phyloP scores from a whole-genome alignment of 1,139 yeast genomes.

The Lodderomyces metapsilosis region DNA sequence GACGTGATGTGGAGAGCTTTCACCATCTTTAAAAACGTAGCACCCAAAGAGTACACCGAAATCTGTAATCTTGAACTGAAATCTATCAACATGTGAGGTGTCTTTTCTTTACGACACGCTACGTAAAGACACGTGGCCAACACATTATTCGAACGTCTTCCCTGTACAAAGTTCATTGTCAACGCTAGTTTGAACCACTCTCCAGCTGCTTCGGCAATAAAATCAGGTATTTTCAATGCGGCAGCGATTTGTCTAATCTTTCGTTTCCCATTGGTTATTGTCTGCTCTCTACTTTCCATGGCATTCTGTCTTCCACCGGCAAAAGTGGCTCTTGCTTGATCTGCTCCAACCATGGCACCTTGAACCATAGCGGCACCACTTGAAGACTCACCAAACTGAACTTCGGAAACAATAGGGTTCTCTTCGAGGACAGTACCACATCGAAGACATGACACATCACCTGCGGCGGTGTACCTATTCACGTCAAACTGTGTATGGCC shows the following conservation, averaged over 20 bases:
- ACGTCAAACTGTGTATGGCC: constrained; percentile 32
- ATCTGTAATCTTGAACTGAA: constrained; percentile 87
- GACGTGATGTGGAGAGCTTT: constrained; percentile 71
- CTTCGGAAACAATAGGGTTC: constrained; percentile 92
- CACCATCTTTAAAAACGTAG: constrained; percentile 89
- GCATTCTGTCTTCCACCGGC: constrained; percentile 64
- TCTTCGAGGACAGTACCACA: constrained; percentile 92
- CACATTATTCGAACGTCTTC: constrained; percentile 91
- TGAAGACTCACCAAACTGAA: constrained; percentile 88
- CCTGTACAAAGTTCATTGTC: constrained; percentile 87
- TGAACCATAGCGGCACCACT: constrained; percentile 95
- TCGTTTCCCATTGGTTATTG: constrained; percentile 75
- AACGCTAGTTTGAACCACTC: constrained; percentile 88
- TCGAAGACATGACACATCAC: constrained; percentile 71
- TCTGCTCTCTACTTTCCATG: constrained; percentile 84
- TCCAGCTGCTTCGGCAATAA: constrained; percentile 80
- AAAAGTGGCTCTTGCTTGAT: constrained; percentile 74
- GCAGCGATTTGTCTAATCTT: constrained; percentile 78
- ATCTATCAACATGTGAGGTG: constrained; percentile 94
- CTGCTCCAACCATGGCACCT: constrained; percentile 89
- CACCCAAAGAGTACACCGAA: constrained; percentile 91
- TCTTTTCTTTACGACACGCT: constrained; percentile 87
- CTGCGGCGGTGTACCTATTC: constrained; percentile 54
- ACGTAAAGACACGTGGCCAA: constrained; percentile 92
- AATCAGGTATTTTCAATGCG: constrained; percentile 77